These are phyloP conservation scores for Echria macrotheca DNA, from an alignment of 495 filamentous ascomycete species.

Conservation along the genomic window DNA sequence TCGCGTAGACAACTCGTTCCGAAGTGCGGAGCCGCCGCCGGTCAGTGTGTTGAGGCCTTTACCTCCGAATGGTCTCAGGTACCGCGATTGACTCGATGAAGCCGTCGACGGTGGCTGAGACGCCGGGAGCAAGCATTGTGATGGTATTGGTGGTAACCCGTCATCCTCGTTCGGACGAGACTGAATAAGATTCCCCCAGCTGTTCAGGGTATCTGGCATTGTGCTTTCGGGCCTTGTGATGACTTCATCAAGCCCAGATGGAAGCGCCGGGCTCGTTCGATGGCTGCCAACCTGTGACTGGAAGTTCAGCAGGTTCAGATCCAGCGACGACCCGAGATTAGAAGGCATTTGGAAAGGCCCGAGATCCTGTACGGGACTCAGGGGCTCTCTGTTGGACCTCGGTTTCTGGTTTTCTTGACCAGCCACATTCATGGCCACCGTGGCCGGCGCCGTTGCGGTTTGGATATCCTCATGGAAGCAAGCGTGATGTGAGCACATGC, in stretches of 20 bases:
- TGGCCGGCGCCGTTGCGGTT: constrained; percentile 15
- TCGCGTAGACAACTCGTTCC: constrained; percentile 21
- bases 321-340: constrained; percentile 28
- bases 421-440: constrained; percentile 13
- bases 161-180: constrained; percentile 24
- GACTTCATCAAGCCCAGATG: constrained; percentile 17
- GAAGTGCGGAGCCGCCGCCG: constrained; percentile 28
- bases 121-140: constrained; percentile 43
- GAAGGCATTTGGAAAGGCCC: constrained; percentile 28
- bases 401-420: constrained; percentile 45
- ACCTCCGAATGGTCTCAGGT: constrained; percentile 44
- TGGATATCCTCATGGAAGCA: constrained; percentile 57
- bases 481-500: constrained; percentile 68
- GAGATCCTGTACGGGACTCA: constrained; percentile 41
- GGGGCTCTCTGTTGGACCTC: constrained; percentile 32
- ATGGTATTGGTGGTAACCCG: constrained; percentile 45
- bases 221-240: constrained; percentile 27
- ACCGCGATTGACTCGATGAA: constrained; percentile 39
- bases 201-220: constrained; percentile 46
- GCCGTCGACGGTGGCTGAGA: constrained; percentile 42
- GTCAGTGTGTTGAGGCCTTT: constrained; percentile 44
- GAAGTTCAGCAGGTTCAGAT: constrained; percentile 28
- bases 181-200: constrained; percentile 39
- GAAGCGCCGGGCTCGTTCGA: constrained; percentile 15
- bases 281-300: constrained; percentile 16